Evolutionary conservation across 257 asterid species (phyloP), one percentile per base, ranked within the genome.

Genomic region (Petunia secreta): DNA sequence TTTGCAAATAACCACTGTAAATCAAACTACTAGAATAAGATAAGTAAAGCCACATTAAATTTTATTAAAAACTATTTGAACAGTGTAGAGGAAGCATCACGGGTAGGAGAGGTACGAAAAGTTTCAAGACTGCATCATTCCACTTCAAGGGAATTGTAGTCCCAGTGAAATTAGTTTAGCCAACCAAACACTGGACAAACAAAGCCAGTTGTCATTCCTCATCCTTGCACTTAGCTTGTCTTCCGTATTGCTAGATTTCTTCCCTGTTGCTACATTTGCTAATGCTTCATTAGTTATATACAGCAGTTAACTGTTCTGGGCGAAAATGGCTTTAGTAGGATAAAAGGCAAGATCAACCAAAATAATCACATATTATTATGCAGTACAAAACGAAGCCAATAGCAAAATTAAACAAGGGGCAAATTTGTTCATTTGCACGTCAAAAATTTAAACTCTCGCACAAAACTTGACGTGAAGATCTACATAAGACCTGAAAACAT

Each of bases 311-410:
- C 9, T 0, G 16, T 25, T 8, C 43, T 8, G 9, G 39, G 43
- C 3, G 54, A 67, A 41, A 43, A 67, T n/a, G 40, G 46, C 37
- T 8, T 43, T 43, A 67, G 13, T 43, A 67, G 15, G 37, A 63
- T 7, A 16, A n/a, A 25, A 25, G 9, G 16, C 9, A 4, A 44
- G 40, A 44, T 44, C 75, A 44, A 16, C 40, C 8, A 68, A 46
- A 69, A 68, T 44, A 68, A 69, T n/a, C 8, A 16, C 13, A 50
- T 11, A 58, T 50, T 50, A 36, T 36, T 0, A 25, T 25, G 60
- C 59, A 5, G 25, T 46, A 48, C 60, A 71, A 46, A 41, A 71
- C 11, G 60, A 71, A 71, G 78, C 78, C 50, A 73, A 73, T 36
- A 50, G 53, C 78, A 73, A 73, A 73, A 34, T 36, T 73, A 73